phyloP scores from a whole-genome alignment of 768 basidiomycete genomes.

The Mycena polygramma region DNA sequence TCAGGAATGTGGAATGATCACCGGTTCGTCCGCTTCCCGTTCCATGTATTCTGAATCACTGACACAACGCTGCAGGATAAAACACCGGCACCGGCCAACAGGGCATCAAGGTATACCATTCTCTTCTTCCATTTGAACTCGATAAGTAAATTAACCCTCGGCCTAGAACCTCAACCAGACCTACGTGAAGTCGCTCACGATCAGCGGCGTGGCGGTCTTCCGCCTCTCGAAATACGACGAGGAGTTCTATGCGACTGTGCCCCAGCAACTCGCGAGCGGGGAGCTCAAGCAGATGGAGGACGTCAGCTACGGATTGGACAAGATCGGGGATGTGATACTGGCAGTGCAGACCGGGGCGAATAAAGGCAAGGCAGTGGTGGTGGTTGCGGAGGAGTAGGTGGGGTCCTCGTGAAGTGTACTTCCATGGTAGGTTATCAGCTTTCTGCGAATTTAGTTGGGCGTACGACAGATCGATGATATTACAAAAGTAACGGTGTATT shows the following conservation, averaged over 20 bases:
- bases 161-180: background rate
- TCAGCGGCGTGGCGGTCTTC: background rate
- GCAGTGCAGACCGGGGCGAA: conserved; percentile 4
- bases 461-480: too few species aligned
- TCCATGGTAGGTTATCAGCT: too few species aligned
- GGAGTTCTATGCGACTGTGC: background rate
- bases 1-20: conserved; percentile 59
- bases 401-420: too few species aligned
- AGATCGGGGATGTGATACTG: background rate
- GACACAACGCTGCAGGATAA: background rate
- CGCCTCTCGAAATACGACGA: background rate
- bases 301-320: background rate
- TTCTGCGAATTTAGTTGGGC: too few species aligned
- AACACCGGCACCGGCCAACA: background rate
- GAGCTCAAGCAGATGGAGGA: background rate
- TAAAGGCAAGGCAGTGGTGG: background rate
- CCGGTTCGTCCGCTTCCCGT: conserved; percentile 19
- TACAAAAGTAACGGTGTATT: too few species aligned
- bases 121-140: too few species aligned
- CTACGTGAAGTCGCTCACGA: background rate
- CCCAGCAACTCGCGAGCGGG: background rate
- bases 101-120: background rate
- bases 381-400: conserved; percentile 1
- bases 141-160: too few species aligned
- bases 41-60: too few species aligned